Percentiles rank a stretch among this genome's conserved stretches.
Evolutionary conservation across 257 asterid genomes (phyloP).

Genomic region (Solanum pimpinellifolium): DNA sequence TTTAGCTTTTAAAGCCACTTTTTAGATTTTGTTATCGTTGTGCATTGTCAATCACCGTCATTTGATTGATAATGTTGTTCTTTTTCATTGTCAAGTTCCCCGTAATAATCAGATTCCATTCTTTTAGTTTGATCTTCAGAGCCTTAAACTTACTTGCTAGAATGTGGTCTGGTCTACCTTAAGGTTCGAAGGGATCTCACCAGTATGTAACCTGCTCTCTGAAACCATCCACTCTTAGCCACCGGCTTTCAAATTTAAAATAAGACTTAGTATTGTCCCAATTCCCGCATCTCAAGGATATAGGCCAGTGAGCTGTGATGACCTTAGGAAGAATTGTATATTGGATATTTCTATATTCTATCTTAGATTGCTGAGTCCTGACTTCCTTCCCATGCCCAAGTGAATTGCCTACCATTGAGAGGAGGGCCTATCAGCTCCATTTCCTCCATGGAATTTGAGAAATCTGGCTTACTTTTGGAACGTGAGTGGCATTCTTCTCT

Average conservation of each 20-base stretch:
- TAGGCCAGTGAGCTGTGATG: background rate
- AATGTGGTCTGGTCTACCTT: background rate
- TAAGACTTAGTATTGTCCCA: background rate
- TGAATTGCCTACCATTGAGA: background rate
- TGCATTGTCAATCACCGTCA: background rate
- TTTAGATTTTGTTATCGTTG: background rate
- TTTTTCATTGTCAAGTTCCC: background rate
- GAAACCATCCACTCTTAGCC: background rate
- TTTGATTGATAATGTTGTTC: background rate
- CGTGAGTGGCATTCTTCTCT: background rate
- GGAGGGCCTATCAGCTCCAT: background rate
- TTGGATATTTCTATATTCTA: background rate
- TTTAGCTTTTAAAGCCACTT: background rate
- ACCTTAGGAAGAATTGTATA: background rate
- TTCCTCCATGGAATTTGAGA: background rate
- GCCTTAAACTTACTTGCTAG: background rate
- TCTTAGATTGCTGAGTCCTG: background rate
- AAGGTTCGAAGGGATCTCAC: background rate
- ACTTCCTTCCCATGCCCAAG: background rate
- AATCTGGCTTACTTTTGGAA: background rate
- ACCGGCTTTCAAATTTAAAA: background rate
- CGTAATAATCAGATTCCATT: background rate
- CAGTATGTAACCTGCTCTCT: background rate
- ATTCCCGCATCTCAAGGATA: background rate
- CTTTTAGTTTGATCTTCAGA: background rate